Base-by-base conservation (phyloP, 2,329 filamentous ascomycete species). In the Aciculosporium take region DNA sequence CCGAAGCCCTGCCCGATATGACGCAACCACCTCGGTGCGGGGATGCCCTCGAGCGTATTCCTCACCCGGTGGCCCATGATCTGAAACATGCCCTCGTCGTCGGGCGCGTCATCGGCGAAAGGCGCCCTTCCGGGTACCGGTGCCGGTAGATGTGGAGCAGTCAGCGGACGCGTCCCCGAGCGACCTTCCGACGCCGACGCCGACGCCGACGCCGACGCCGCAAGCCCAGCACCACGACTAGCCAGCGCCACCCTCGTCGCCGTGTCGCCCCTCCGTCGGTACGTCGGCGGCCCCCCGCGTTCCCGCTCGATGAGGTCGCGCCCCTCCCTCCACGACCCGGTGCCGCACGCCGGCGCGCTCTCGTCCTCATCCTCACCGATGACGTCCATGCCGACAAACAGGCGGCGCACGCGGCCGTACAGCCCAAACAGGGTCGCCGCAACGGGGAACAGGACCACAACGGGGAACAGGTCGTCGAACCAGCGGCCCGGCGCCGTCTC, bases 301-400 rank as follows among this genome's bases (percentile, higher is more conserved):
- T 96, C 91, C 23, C 85, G 76, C 48, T 94, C 85, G 47, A 98
- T 94, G 23, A 98, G 72, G 38, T 88, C 82, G 39, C 86, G 75
- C 3, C 91, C 91, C 63, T 96, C 91, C 36, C 88, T 77, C 91
- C 89, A 96, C 1, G 81, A 81, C 1, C 84, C 85, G 1, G 80
- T 79, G 12, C 86, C 86, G 48, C 81, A 86, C 3, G 74, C 74
- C 3, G 67, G 67, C 6, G 70, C 66, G 38, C 74, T 75, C 21
- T 79, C 76, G 17, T 33, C 17, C 4, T 76, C 74, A 12, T 82
- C 81, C 30, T 88, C 83, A 28, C 86, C 83, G 33, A 88, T 76
- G 1, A 88, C 66, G 30, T 85, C 76, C 42, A 68, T 64, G 28
- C 81, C 84, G 44, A 93, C 85, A 12, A 91, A 89, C 17, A 89